phyloP scores from a whole-genome alignment of 441 rosid genomes.

The Biscutella laevigata region DNA sequence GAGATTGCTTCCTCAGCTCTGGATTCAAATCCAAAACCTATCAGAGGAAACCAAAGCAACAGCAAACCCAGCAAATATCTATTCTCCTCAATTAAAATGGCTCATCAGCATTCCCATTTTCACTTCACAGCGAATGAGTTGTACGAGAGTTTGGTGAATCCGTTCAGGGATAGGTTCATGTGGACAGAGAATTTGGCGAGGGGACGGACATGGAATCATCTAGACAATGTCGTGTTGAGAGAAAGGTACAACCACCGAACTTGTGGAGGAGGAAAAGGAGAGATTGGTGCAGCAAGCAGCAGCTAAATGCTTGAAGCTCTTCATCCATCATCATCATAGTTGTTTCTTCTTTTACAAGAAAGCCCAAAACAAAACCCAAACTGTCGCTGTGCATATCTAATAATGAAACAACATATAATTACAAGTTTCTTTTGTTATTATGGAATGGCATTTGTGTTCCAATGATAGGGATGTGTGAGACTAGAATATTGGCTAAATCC shows the following conservation, averaged over 20 bases:
- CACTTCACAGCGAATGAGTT: conserved; percentile 43
- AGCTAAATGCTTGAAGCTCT: conserved; percentile 77
- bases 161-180: conserved; percentile 78
- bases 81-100: conserved; percentile 45
- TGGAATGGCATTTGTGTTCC: no score
- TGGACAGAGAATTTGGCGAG: conserved; percentile 79
- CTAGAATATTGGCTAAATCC: no score
- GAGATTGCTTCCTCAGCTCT: conserved; percentile 47
- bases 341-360: no score
- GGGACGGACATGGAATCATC: conserved; percentile 68
- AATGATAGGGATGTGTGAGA: no score
- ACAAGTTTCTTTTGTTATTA: no score
- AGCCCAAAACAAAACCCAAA: no score
- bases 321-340: no score
- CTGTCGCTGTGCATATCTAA: no score
- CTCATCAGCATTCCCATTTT: conserved; percentile 28
- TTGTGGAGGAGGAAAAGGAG: conserved; percentile 12
- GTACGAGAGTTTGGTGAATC: conserved; percentile 62
- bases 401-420: no score
- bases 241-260: conserved; percentile 36
- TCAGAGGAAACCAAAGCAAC: conserved; percentile 41
- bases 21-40: conserved; percentile 58
- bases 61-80: conserved; percentile 64
- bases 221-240: conserved; percentile 49
- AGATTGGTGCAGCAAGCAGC: conserved; percentile 9